These are phyloP conservation scores for Sporothrix mexicana DNA, from an alignment of 2,329 filamentous ascomycete species.

Conservation along the genomic window DNA sequence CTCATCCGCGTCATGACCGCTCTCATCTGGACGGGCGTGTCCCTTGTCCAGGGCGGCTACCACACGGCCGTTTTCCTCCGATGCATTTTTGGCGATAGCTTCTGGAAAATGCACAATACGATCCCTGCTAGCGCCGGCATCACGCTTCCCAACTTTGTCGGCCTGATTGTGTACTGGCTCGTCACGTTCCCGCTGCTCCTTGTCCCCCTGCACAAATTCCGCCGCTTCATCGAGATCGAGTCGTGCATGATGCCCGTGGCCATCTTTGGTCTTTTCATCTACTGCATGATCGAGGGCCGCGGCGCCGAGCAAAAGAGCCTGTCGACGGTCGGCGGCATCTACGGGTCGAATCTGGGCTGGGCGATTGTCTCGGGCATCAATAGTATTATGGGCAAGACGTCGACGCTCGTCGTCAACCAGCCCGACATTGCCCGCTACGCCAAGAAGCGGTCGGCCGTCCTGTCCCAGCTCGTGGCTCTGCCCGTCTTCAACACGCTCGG, in stretches of 20 bases:
- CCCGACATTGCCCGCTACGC: constrained; percentile 53
- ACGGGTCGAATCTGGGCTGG: constrained; percentile 20
- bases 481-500: constrained; percentile 51
- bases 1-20: constrained; percentile 54
- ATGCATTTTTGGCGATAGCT: constrained; percentile 63
- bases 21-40: constrained; percentile 65
- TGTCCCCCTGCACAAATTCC: constrained; percentile 2
- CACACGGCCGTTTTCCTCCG: constrained; percentile 65
- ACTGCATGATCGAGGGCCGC: constrained; percentile 7
- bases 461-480: constrained; percentile 50
- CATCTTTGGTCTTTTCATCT: constrained; percentile 6
- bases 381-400: constrained; percentile 29
- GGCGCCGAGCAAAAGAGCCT: constrained; percentile 12
- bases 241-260: not conserved
- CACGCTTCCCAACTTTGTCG: constrained; percentile 29
- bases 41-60: constrained; percentile 83
- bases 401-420: constrained; percentile 48
- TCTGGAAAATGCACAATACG: constrained; percentile 63
- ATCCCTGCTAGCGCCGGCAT: constrained; percentile 40
- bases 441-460: constrained; percentile 48
- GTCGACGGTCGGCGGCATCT: constrained; percentile 17
- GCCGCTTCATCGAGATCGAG: constrained; percentile 10
- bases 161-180: constrained; percentile 18
- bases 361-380: constrained; percentile 27
- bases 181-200: not conserved